Evolutionary conservation across 257 asterid species (phyloP).

Genomic region (Orobanche coerulescens): DNA sequence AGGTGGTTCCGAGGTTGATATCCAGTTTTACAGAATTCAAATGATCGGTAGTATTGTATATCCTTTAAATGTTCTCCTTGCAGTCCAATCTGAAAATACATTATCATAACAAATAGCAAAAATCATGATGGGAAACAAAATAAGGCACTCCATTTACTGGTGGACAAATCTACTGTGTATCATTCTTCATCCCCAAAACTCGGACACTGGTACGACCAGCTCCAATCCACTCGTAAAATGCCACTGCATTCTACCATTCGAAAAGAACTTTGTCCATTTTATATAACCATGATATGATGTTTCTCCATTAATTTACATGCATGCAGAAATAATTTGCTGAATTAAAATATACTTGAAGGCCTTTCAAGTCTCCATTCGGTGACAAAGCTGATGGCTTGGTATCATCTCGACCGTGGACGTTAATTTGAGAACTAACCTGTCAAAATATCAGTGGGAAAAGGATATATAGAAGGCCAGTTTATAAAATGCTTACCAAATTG

Average conservation of each 20-base stretch:
- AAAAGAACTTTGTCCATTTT: background rate
- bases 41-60: constrained; percentile 38
- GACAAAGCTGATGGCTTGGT: constrained; percentile 43
- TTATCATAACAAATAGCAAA: too few relatives aligned
- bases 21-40: constrained; percentile 52
- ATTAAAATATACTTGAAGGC: constrained; percentile 43
- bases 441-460: constrained; percentile 17
- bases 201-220: constrained; percentile 77
- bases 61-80: constrained; percentile 58
- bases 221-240: constrained; percentile 77
- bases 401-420: constrained; percentile 68
- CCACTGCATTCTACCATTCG: constrained; percentile 69
- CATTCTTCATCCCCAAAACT: constrained; percentile 58
- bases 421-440: constrained; percentile 69
- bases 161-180: constrained; percentile 58
- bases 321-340: too few relatives aligned
- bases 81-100: constrained; percentile 58
- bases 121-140: background rate
- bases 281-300: background rate
- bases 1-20: constrained; percentile 57
- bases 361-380: constrained; percentile 41
- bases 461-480: constrained; percentile 2
- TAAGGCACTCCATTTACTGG: constrained; percentile 43
- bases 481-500: background rate
- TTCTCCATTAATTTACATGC: constrained; percentile 4